Evolutionary conservation across 116 monocot species (phyloP), one percentile per base, ranked within the genome.

Genomic region (Dioscorea cayenensis): DNA sequence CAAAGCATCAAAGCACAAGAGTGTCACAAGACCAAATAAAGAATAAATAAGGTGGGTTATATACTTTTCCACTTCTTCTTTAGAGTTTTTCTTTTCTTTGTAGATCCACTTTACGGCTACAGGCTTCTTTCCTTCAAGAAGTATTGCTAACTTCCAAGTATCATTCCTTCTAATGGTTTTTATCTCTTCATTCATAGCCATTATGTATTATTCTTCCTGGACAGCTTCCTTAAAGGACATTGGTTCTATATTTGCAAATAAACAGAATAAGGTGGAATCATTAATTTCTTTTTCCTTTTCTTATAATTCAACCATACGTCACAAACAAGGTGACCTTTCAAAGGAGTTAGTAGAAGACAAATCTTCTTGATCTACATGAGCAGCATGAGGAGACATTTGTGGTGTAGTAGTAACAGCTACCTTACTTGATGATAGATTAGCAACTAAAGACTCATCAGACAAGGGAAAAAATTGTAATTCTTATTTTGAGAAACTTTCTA

Each of bases 61-160:
- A 8, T 9, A 49, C 11, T 36, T 36, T 5, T 68, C 49, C 36
- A 70, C 28, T 18, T 58, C 0, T 11, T 55, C 55, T 16, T 19
- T 20, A 51, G 27, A 20, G 5, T 70, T 70, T 4, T 55, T 51
- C 23, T 70, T 70, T 12, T 14, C 17, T 58, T 70, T 70, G 14
- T 58, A 52, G 8, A 70, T 29, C 55, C 70, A 70, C 68, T 70
- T 70, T 14, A 51, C 14, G 14, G 55, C 32, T 17, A 70, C 58
- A 6, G 68, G 5, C 25, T 68, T n/a, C 2, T 70, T 11, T 2
- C 55, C 28, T 17, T 58, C 32, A 28, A 50, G 49, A 27, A 69
- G 51, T 9, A 10, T 11, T 7, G 12, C 4, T 11, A 69, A 9
- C 17, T 69, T 50, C 23, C 68, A 69, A 21, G 49, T 69, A 10